Conservation (phyloP, 2,329 filamentous ascomycete species). For the Pseudonectria foliicola region DNA sequence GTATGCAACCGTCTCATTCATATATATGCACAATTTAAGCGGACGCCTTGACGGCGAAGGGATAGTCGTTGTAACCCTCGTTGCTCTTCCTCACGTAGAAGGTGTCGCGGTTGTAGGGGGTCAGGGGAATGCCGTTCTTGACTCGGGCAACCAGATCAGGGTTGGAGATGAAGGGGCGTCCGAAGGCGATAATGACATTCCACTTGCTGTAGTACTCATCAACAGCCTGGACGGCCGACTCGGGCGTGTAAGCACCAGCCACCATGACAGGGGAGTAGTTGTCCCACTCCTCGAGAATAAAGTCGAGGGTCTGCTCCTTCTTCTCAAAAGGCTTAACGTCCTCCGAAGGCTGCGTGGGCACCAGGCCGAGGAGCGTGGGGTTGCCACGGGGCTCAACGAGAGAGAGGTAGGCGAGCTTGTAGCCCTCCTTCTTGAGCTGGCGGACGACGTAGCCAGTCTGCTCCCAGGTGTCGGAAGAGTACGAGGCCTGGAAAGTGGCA, state of each 20-base stretch:
- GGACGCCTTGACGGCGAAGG: slow-evolving; percentile 7
- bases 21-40: too few species aligned
- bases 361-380: slow-evolving; percentile 29
- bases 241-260: slow-evolving; percentile 23
- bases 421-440: slow-evolving; percentile 18
- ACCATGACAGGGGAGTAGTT: slow-evolving; percentile 26
- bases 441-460: slow-evolving; percentile 22
- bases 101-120: slow-evolving; percentile 29
- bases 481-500: slow-evolving; percentile 22
- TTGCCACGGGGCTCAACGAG: slow-evolving; percentile 29
- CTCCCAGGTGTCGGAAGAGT: slow-evolving; percentile 21
- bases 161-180: slow-evolving; percentile 29
- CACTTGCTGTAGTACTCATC: slow-evolving; percentile 20
- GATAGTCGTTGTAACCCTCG: slow-evolving; percentile 24
- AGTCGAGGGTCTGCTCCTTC: slow-evolving; percentile 28
- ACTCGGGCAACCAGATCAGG: slow-evolving; percentile 33
- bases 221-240: slow-evolving; percentile 15
- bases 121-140: slow-evolving; percentile 28
- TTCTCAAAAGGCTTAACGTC: slow-evolving; percentile 4
- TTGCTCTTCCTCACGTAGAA: slow-evolving; percentile 30
- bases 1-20: too few species aligned
- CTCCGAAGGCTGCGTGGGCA: neutral
- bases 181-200: slow-evolving; percentile 24
- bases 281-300: slow-evolving; percentile 26
- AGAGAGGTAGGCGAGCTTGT: slow-evolving; percentile 28